Conservation (phyloP, 192 early-diverging fungal genomes). For the Backusella mclennaniae region DNA sequence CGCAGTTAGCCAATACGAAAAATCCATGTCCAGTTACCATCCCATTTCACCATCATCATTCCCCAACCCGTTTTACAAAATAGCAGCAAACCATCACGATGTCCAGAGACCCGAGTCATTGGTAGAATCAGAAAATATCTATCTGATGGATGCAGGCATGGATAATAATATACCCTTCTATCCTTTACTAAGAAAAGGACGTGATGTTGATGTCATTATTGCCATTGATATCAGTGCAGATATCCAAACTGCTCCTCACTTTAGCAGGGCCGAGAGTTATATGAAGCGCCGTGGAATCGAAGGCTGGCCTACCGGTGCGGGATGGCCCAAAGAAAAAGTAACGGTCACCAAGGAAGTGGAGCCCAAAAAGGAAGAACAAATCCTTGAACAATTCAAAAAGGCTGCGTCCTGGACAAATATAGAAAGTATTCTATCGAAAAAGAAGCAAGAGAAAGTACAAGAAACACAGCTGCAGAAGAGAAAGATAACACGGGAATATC, state of each 20-base stretch:
- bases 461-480: not conserved
- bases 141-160: constrained; percentile 76
- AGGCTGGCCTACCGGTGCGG: constrained; percentile 47
- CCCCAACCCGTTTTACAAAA: constrained; percentile 65
- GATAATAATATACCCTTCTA: constrained; percentile 83
- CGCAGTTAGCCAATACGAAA: constrained; percentile 47
- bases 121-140: constrained; percentile 40
- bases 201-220: constrained; percentile 70
- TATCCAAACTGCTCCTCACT: constrained; percentile 66
- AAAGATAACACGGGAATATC: not conserved
- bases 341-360: not conserved
- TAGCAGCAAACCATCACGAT: constrained; percentile 25
- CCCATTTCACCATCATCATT: constrained; percentile 66
- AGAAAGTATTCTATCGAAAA: not conserved
- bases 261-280: constrained; percentile 64
- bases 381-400: not conserved
- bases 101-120: constrained; percentile 25
- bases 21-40: constrained; percentile 52
- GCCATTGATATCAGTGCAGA: constrained; percentile 74
- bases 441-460: not conserved
- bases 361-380: not conserved
- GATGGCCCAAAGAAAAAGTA: constrained; percentile 32
- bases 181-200: constrained; percentile 60
- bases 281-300: constrained; percentile 55
- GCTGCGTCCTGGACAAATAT: not conserved